Percentiles rank a stretch among this genome's conserved stretches.
Conservation (phyloP, 192 early-diverging fungal genomes). For the Linnemannia hyalina region DNA sequence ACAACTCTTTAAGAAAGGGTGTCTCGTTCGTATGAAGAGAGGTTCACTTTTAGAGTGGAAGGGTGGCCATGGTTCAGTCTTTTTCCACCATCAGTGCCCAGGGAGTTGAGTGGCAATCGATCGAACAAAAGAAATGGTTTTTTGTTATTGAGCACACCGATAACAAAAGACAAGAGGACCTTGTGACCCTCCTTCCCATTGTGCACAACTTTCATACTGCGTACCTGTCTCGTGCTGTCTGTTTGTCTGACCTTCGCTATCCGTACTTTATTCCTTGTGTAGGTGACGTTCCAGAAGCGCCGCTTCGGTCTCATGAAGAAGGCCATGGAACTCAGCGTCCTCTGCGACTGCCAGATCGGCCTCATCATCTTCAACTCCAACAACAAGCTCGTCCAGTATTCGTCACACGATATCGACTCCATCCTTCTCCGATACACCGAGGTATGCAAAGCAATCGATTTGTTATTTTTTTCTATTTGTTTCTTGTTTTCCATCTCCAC, state of each 20-base stretch:
- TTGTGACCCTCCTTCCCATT: not conserved
- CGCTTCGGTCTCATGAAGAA: conserved; percentile 97
- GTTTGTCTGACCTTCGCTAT: not conserved
- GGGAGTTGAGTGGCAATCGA: not conserved
- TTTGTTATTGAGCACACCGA: not conserved
- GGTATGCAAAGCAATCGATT: conserved; percentile 28
- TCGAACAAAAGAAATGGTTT: not conserved
- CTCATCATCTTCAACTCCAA: conserved; percentile 95
- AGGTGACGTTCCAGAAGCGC: conserved; percentile 95
- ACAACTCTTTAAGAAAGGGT: not conserved
- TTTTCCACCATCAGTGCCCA: too few species aligned
- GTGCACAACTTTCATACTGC: not conserved
- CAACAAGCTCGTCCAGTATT: conserved; percentile 95
- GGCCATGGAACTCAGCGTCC: conserved; percentile 93
- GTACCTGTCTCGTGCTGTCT: not conserved
- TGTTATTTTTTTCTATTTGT: not conserved
- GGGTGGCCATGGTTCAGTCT: too few species aligned
- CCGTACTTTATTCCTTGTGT: conserved; percentile 12
- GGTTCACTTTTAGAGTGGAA: too few species aligned
- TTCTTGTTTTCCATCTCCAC: not conserved
- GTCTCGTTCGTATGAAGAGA: not conserved
- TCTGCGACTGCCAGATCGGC: conserved; percentile 96
- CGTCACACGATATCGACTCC: conserved; percentile 93
- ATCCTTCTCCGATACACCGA: conserved; percentile 92
- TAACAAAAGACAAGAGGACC: not conserved